A percentile compares a stretch with the other conserved stretches of the same genome.
phyloP scores from a whole-genome alignment of 192 early-diverging fungal species.

The Coemansia sp. region DNA sequence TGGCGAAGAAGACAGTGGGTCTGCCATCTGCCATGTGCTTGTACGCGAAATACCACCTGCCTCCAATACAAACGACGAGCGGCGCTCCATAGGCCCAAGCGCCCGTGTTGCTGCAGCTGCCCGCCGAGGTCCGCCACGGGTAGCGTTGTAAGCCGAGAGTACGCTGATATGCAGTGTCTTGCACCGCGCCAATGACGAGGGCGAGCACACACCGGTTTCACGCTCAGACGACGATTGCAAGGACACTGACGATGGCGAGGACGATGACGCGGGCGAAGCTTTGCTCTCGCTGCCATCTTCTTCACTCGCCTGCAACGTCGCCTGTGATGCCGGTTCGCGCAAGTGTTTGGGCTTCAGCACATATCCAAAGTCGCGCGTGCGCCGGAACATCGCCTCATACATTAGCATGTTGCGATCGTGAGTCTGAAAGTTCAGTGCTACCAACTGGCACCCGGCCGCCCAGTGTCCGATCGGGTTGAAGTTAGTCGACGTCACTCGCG shows the following conservation, averaged over 20 bases:
- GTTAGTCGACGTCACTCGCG: constrained; percentile 81
- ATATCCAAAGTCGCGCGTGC: constrained; percentile 76
- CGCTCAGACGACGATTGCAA: constrained; percentile 7
- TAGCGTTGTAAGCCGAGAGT: constrained; percentile 35
- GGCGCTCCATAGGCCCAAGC: background rate
- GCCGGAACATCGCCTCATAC: constrained; percentile 80
- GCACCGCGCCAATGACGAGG: constrained; percentile 24
- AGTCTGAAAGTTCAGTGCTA: constrained; percentile 89
- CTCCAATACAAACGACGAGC: background rate
- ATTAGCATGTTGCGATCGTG: constrained; percentile 80
- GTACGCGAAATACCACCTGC: background rate
- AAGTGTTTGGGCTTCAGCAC: constrained; percentile 70
- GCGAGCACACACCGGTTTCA: constrained; percentile 14
- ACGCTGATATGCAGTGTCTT: constrained; percentile 48
- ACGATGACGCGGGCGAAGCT: background rate
- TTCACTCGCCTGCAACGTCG: background rate
- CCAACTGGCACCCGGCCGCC: constrained; percentile 80
- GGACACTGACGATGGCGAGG: constrained; percentile 8
- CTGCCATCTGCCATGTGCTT: background rate
- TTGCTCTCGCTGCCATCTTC: background rate
- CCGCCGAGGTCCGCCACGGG: constrained; percentile 5
- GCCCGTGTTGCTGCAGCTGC: background rate
- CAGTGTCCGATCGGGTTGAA: constrained; percentile 84
- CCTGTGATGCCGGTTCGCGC: constrained; percentile 16
- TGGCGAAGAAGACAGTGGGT: constrained; percentile 13